These are phyloP conservation scores for Alternaria arborescens DNA, from an alignment of 2,329 filamentous ascomycete species.

Conservation along the genomic window DNA sequence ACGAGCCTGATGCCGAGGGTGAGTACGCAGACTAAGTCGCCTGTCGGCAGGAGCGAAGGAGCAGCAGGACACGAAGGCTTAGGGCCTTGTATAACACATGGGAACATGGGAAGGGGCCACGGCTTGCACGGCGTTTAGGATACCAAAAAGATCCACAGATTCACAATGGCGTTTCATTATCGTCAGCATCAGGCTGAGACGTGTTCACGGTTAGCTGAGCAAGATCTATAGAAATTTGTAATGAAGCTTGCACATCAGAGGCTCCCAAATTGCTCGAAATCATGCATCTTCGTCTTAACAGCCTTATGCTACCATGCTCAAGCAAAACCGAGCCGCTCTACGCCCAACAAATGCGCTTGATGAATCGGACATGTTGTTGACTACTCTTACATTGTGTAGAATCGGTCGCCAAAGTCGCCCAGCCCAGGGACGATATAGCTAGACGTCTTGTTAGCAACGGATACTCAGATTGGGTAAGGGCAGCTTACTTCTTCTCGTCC, in stretches of 20 bases:
- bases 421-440: conserved; percentile 96
- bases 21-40: conserved; percentile 41
- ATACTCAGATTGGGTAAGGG: conserved; percentile 13
- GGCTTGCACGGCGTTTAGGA: conserved; percentile 38
- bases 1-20: conserved; percentile 51
- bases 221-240: not conserved
- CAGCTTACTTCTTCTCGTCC: conserved; percentile 90
- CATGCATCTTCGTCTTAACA: not conserved
- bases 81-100: conserved; percentile 24
- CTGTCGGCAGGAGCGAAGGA: not conserved
- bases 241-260: not conserved
- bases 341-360: conserved; percentile 17
- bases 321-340: conserved; percentile 14
- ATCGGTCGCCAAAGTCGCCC: conserved; percentile 94
- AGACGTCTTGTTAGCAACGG: conserved; percentile 13
- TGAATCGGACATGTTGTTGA: conserved; percentile 4
- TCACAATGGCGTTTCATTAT: conserved; percentile 15
- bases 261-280: not conserved
- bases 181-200: conserved; percentile 2
- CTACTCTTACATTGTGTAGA: conserved; percentile 79
- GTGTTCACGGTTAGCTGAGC: conserved; percentile 6
- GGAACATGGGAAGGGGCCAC: conserved; percentile 16
- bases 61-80: not conserved
- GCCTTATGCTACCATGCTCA: conserved; percentile 14
- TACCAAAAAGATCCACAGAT: conserved; percentile 25